Base-by-base conservation (phyloP, 192 early-diverging fungal species). In the Coemansia erecta region DNA sequence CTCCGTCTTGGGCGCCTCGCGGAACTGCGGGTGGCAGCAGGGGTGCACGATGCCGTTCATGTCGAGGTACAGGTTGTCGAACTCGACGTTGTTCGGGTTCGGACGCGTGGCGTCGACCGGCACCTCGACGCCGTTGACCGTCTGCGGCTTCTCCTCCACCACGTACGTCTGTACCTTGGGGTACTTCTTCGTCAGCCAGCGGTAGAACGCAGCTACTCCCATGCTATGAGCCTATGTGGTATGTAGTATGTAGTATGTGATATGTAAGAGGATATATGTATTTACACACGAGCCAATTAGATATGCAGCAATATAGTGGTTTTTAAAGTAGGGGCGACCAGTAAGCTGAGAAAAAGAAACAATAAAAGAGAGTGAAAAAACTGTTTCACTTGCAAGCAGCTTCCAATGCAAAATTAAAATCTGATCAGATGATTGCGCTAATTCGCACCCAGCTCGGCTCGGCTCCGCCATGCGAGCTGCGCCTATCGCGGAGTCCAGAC, bases 41-140 rank as follows among this genome's bases (percentile, higher is more conserved):
- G 89, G 89, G 66, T 93, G 92, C 44, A 93, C 87, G 56, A 93
- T 91, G 54, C 94, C 96, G 72, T 99, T 99, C 96, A 98, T 98
- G 76, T 99, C 97, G 56, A 99, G 78, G 72, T 99, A 99, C 15
- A 99, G 74, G 58, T 99, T 98, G 81, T 98, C 95, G 63, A 92
- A 91, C 65, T 95, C 93, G 12, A 85, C 81, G 17, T 88, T 88
- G 62, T 96, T 98, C 4, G 93, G 96, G 71, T 96, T 95, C 18
- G 91, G 89, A 56, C 88, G 82, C 15, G 90, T 88, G 22, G 86
- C 83, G 68, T 99, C 94, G 14, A 96, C 88, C 8, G 93, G 92
- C 6, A 97, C 78, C 17, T 73, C 68, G 6, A 87, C 64, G 19
- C 91, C 94, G 61, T 97, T 87, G 58, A 93, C 60, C 0, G 10